Conservation (phyloP, 2,329 filamentous ascomycete genomes). For the Amauroascus niger region DNA sequence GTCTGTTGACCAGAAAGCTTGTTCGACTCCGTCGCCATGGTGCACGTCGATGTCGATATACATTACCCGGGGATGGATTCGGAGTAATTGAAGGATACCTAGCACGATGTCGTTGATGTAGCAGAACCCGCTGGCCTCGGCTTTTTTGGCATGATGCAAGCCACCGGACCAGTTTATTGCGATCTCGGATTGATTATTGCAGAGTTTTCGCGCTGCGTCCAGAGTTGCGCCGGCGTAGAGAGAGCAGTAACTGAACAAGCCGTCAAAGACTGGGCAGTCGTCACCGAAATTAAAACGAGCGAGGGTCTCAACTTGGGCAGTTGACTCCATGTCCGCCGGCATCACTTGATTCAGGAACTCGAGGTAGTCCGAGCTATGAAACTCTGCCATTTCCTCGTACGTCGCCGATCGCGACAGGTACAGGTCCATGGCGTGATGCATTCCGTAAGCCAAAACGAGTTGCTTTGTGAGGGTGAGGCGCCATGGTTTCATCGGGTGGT, state of each 20-base stretch:
- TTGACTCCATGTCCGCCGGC: conserved; percentile 58
- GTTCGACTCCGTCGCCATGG: conserved; percentile 82
- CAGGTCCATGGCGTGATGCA: conserved; percentile 94
- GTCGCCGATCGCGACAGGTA: conserved; percentile 77
- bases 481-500: conserved; percentile 99
- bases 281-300: conserved; percentile 79
- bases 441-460: conserved; percentile 85
- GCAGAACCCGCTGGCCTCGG: conserved; percentile 90
- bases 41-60: conserved; percentile 95
- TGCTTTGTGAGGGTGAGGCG: conserved; percentile 90
- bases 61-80: conserved; percentile 71
- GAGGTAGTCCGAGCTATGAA: conserved; percentile 82
- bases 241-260: conserved; percentile 88
- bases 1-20: conserved; percentile 82
- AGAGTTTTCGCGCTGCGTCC: conserved; percentile 82
- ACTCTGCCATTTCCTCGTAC: conserved; percentile 75
- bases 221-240: conserved; percentile 85
- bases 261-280: conserved; percentile 94
- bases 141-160: conserved; percentile 90
- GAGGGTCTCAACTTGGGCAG: conserved; percentile 46
- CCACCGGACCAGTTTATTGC: conserved; percentile 97
- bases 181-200: conserved; percentile 79
- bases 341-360: conserved; percentile 71
- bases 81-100: conserved; percentile 77
- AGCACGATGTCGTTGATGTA: conserved; percentile 99